These are phyloP conservation scores for Bothriochloa decipiens DNA, from an alignment of 176 grass and related monocot genomes.

Conservation along the genomic window DNA sequence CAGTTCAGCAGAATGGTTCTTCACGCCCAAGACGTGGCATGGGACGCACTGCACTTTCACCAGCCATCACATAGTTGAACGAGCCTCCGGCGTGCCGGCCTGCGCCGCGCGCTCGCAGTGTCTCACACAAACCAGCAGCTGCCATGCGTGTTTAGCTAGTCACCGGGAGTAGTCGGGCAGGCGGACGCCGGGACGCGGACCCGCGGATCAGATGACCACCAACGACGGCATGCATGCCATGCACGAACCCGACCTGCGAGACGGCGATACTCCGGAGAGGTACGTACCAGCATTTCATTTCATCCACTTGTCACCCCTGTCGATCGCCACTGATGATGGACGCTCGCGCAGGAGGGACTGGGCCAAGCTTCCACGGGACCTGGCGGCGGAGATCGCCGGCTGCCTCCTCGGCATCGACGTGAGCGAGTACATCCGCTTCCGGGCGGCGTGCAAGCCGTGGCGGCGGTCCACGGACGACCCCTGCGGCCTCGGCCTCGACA, in stretches of 20 bases:
- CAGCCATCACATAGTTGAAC: background rate
- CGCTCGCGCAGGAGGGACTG: background rate
- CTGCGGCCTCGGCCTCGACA: background rate
- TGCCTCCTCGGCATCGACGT: background rate
- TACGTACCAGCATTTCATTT: background rate
- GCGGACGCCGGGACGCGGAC: too few species aligned
- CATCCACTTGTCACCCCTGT: background rate
- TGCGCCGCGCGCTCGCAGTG: too few species aligned
- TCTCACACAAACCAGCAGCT: too few species aligned
- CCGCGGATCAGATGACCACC: background rate
- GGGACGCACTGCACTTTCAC: too few species aligned
- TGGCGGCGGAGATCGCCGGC: background rate
- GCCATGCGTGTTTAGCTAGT: too few species aligned
- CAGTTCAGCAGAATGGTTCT: too few species aligned
- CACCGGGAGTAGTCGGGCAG: too few species aligned
- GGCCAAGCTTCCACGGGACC: background rate
- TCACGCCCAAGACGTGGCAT: too few species aligned
- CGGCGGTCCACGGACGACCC: background rate
- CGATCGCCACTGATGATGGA: too few species aligned
- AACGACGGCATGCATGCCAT: background rate
- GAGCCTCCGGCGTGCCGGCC: too few species aligned
- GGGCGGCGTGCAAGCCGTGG: background rate
- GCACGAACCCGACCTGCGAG: background rate
- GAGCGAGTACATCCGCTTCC: constrained; percentile 16
- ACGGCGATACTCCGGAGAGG: background rate